Percentiles rank a stretch among this genome's conserved stretches.
Conservation (phyloP, 345 rosid genomes). For the Crucihimalaya himalaica region DNA sequence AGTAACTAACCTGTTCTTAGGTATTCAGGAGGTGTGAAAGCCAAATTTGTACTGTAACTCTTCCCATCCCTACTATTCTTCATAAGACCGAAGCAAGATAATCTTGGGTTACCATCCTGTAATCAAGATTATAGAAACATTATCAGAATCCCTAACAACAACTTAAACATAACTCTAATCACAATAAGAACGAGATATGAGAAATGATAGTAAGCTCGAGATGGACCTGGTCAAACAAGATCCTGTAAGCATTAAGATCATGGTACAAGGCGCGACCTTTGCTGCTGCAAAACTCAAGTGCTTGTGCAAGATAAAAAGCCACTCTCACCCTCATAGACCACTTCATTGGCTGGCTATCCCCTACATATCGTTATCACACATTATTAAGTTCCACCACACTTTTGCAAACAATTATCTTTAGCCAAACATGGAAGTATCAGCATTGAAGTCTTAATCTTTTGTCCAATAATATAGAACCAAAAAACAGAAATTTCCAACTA, state of each 20-base stretch:
- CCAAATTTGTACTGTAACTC: slow-evolving; percentile 90
- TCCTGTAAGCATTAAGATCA: slow-evolving; percentile 82
- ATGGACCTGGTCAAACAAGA: slow-evolving; percentile 76
- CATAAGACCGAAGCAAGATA: slow-evolving; percentile 87
- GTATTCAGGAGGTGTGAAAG: slow-evolving; percentile 91
- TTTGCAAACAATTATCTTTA: background rate
- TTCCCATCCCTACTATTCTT: slow-evolving; percentile 93
- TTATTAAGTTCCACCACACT: background rate
- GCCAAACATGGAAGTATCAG: slow-evolving; percentile 1
- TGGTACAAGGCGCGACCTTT: slow-evolving; percentile 83
- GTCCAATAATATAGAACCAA: background rate
- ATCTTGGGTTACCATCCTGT: slow-evolving; percentile 82
- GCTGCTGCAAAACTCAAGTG: slow-evolving; percentile 74
- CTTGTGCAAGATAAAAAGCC: slow-evolving; percentile 78
- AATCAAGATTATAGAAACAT: slow-evolving; percentile 22
- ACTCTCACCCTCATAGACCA: slow-evolving; percentile 93
- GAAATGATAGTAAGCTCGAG: slow-evolving; percentile 8
- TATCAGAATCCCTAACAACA: background rate
- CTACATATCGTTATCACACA: slow-evolving; percentile 41
- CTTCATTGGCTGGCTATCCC: slow-evolving; percentile 90
- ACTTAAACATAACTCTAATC: background rate
- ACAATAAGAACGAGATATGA: background rate
- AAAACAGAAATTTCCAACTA: slow-evolving; percentile 24
- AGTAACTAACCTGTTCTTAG: slow-evolving; percentile 68
- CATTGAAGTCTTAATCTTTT: slow-evolving; percentile 3